phyloP scores from a whole-genome alignment of 768 basidiomycete species.

The Fistulinella prunicolor region DNA sequence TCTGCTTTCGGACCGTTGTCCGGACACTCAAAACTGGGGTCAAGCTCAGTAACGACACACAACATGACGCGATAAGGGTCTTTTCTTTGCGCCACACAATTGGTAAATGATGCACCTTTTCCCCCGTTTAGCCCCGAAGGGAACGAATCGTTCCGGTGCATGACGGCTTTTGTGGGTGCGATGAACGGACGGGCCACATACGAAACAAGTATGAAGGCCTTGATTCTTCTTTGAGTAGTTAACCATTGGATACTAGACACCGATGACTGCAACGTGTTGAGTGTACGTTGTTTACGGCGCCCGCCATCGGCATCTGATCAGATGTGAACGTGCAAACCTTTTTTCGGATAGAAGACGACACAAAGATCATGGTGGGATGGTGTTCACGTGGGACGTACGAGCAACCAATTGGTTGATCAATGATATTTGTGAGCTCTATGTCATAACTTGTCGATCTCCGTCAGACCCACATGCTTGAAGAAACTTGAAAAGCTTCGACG shows the following conservation, averaged over 20 bases:
- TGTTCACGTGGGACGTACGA: no score
- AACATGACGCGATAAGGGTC: slow-evolving; percentile 1
- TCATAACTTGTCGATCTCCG: no score
- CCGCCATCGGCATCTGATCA: not conserved
- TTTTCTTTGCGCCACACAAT: slow-evolving; percentile 2
- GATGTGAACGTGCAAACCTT: no score
- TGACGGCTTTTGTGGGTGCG: not conserved
- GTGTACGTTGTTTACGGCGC: slow-evolving; percentile 1
- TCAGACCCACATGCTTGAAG: no score
- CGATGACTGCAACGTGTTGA: not conserved
- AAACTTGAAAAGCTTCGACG: no score
- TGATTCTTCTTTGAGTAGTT: not conserved
- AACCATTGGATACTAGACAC: not conserved
- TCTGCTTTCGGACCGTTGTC: slow-evolving; percentile 50
- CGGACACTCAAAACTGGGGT: slow-evolving; percentile 44
- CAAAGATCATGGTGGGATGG: not conserved
- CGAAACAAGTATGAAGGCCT: slow-evolving; percentile 6
- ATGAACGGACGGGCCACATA: not conserved
- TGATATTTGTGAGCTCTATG: no score
- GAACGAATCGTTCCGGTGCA: not conserved
- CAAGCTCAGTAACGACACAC: slow-evolving; percentile 26
- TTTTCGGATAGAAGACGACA: not conserved
- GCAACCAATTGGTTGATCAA: no score
- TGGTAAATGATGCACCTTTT: not conserved
- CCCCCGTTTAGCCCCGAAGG: not conserved